Percentiles rank a stretch among this genome's conserved stretches.
Evolutionary conservation across 2,329 filamentous ascomycete genomes (phyloP).

Genomic region (Elsinoe fawcettii): DNA sequence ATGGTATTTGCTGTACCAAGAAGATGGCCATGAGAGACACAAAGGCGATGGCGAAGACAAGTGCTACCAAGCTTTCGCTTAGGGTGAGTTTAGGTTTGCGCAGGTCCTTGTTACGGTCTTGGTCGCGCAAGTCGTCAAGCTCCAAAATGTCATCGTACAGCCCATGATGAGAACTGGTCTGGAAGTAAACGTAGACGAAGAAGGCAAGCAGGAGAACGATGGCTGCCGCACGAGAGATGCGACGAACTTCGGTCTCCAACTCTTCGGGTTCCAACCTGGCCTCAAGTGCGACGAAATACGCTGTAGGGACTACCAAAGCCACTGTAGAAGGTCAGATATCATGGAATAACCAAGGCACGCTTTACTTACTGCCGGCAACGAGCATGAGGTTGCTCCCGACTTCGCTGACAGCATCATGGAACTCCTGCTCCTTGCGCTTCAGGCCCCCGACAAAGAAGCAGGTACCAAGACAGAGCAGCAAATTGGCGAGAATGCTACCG

Average conservation of each 20-base stretch:
- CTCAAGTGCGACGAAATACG: conserved; percentile 45
- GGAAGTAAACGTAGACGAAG: conserved; percentile 56
- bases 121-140: conserved; percentile 59
- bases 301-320: conserved; percentile 41
- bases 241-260: conserved; percentile 48
- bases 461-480: conserved; percentile 70
- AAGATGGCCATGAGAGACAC: conserved; percentile 68
- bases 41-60: conserved; percentile 56
- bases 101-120: conserved; percentile 54
- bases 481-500: conserved; percentile 72
- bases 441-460: conserved; percentile 76
- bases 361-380: conserved; percentile 51
- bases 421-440: conserved; percentile 58
- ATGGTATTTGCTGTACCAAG: conserved; percentile 66
- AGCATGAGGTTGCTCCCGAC: conserved; percentile 69
- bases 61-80: conserved; percentile 60
- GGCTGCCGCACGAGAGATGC: conserved; percentile 63
- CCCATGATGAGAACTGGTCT: conserved; percentile 65
- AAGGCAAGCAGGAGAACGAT: conserved; percentile 67
- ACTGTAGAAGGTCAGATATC: conserved; percentile 25
- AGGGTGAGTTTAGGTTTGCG: conserved; percentile 64
- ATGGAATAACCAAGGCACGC: neutral
- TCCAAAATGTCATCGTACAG: conserved; percentile 70
- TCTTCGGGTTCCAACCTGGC: conserved; percentile 28
- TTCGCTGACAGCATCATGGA: conserved; percentile 70